These are phyloP conservation scores for Aeminium ludgeri DNA, from an alignment of 495 filamentous ascomycete species.

Conservation along the genomic window DNA sequence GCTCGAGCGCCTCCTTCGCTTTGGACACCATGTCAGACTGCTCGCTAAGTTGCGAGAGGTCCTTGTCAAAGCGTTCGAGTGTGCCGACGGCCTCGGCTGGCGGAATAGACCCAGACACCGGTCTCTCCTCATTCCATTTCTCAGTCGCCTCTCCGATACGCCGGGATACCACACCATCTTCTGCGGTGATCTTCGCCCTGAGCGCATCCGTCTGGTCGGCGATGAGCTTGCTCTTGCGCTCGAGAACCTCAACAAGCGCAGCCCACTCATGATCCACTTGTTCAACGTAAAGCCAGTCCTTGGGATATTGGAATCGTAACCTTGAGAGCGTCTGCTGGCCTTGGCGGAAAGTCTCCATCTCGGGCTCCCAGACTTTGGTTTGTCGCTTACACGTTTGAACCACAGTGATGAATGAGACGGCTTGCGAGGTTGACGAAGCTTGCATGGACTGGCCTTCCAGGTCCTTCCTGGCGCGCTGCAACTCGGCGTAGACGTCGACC, in stretches of 20 bases:
- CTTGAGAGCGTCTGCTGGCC: conserved; percentile 79
- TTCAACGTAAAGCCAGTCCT: conserved; percentile 84
- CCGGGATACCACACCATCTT: conserved; percentile 75
- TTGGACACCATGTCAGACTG: conserved; percentile 89
- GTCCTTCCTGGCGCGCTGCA: conserved; percentile 73
- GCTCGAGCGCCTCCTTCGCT: conserved; percentile 88
- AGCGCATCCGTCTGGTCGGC: conserved; percentile 89
- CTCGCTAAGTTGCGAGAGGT: conserved; percentile 62
- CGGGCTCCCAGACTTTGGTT: conserved; percentile 81
- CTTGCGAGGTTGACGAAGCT: conserved; percentile 83
- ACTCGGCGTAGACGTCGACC: conserved; percentile 72
- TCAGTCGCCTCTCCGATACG: conserved; percentile 68
- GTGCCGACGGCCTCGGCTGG: conserved; percentile 71
- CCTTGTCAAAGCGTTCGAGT: conserved; percentile 60
- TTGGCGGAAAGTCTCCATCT: conserved; percentile 87
- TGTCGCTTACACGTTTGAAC: conserved; percentile 91
- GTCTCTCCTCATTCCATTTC: conserved; percentile 91
- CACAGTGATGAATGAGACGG: conserved; percentile 93
- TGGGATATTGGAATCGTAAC: conserved; percentile 81
- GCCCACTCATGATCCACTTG: conserved; percentile 92
- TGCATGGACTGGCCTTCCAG: conserved; percentile 81
- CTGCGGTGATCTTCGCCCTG: conserved; percentile 85
- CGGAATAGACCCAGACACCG: conserved; percentile 80
- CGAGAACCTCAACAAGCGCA: conserved; percentile 71
- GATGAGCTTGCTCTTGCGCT: conserved; percentile 80